Conservation (phyloP, 768 basidiomycete genomes). For the Agaricus bisporus region DNA sequence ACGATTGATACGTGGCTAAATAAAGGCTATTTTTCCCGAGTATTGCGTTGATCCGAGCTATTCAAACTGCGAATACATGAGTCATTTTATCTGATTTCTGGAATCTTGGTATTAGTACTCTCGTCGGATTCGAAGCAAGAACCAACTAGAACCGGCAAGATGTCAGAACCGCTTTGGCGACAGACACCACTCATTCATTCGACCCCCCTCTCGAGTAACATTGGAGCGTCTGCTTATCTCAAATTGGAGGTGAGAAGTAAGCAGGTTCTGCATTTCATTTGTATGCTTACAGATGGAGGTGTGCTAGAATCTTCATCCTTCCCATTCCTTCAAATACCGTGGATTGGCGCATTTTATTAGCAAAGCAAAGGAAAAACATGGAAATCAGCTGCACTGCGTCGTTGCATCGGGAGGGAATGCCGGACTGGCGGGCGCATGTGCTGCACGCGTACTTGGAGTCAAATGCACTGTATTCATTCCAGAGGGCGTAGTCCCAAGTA, state of each 20-base stretch:
- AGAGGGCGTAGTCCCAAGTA: conserved; percentile 39
- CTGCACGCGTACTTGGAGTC: conserved; percentile 46
- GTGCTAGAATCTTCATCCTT: conserved; percentile 61
- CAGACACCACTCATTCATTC: conserved; percentile 67
- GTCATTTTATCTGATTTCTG: no score
- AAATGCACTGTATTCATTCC: conserved; percentile 69
- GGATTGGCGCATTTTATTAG: conserved; percentile 61
- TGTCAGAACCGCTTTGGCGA: conserved; percentile 35
- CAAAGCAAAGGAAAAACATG: conserved; percentile 41
- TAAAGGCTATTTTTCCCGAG: no score
- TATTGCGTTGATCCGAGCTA: no score
- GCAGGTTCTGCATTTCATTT: background rate
- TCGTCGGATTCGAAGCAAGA: background rate
- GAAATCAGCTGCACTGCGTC: conserved; percentile 51
- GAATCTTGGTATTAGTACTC: no score
- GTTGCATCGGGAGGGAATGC: conserved; percentile 80
- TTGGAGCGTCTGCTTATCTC: conserved; percentile 52
- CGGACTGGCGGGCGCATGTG: conserved; percentile 65
- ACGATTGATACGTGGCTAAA: no score
- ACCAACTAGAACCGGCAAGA: background rate
- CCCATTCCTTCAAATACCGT: conserved; percentile 73
- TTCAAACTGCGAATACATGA: no score
- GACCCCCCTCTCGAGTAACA: conserved; percentile 43
- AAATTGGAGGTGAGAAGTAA: conserved; percentile 60
- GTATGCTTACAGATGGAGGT: background rate